A percentile compares a stretch with the other conserved stretches of the same genome.
These are phyloP conservation scores for Chaetomiaceae sp. DNA, from an alignment of 2,329 filamentous ascomycete genomes.

Conservation along the genomic window DNA sequence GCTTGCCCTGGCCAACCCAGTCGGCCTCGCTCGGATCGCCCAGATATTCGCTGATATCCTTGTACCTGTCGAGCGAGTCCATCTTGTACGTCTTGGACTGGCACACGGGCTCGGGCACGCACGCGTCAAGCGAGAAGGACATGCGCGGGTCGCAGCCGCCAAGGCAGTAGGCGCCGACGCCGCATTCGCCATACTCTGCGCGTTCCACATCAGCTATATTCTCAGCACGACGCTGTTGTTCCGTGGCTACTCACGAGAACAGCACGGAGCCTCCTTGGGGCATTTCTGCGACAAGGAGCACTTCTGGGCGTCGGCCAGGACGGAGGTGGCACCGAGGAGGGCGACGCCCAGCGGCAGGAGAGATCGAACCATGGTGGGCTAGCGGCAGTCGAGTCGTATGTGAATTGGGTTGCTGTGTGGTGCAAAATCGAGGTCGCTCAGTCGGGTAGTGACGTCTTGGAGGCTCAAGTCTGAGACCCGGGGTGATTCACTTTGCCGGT, in stretches of 20 bases:
- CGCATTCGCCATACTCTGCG: slow-evolving; percentile 85
- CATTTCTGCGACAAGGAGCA: slow-evolving; percentile 56
- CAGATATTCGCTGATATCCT: slow-evolving; percentile 72
- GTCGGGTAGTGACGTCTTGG: slow-evolving; percentile 6
- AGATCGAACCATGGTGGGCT: slow-evolving; percentile 22
- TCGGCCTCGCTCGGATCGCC: slow-evolving; percentile 74
- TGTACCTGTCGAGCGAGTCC: slow-evolving; percentile 62
- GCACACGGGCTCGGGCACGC: slow-evolving; percentile 79
- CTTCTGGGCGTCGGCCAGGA: slow-evolving; percentile 31
- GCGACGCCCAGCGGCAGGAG: slow-evolving; percentile 33
- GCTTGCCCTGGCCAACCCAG: slow-evolving; percentile 82
- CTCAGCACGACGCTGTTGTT: background rate
- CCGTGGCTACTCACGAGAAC: slow-evolving; percentile 59
- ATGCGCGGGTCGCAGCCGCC: slow-evolving; percentile 88
- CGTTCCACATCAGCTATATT: slow-evolving; percentile 12
- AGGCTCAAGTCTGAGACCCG: slow-evolving; percentile 8
- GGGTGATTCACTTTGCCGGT: slow-evolving; percentile 19
- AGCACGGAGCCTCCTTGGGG: slow-evolving; percentile 67
- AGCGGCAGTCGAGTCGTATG: background rate
- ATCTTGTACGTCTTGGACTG: slow-evolving; percentile 68
- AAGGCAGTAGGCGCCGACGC: slow-evolving; percentile 89
- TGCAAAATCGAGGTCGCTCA: background rate
- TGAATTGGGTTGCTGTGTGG: no score
- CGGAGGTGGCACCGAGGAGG: slow-evolving; percentile 34
- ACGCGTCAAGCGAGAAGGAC: slow-evolving; percentile 78